A percentile compares a stretch with the other conserved stretches of the same genome.
phyloP scores from a whole-genome alignment of 331 rosid genomes.

The Erythrophleum ivorense region DNA sequence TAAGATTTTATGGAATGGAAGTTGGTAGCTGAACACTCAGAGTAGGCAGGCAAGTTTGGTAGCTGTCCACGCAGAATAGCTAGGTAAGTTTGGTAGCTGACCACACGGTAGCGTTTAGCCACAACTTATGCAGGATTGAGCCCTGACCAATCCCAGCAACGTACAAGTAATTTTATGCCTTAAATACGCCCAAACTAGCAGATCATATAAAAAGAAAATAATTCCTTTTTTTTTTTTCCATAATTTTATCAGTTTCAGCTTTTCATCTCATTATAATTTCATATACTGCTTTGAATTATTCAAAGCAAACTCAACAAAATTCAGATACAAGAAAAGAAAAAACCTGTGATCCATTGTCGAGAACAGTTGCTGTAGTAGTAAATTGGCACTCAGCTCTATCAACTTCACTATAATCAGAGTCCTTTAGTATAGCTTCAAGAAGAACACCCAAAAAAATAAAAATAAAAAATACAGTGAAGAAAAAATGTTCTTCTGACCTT shows the following conservation, averaged over 20 bases:
- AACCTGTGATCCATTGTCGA: slow-evolving; percentile 92
- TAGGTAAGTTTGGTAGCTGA: neutral
- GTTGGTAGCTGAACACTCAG: neutral
- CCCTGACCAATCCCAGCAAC: neutral
- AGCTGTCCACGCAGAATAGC: neutral
- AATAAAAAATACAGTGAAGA: slow-evolving; percentile 8
- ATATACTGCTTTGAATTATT: neutral
- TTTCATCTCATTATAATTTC: slow-evolving; percentile 2
- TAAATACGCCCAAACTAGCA: neutral
- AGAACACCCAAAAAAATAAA: neutral
- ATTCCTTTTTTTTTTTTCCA: neutral
- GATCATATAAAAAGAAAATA: neutral
- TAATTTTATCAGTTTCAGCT: slow-evolving; percentile 7
- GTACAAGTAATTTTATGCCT: neutral
- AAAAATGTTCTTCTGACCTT: slow-evolving; percentile 8
- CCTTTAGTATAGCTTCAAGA: slow-evolving; percentile 85
- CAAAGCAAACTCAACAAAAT: neutral
- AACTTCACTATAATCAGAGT: slow-evolving; percentile 82
- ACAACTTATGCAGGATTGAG: neutral
- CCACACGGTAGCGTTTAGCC: slow-evolving; percentile 2
- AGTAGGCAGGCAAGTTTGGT: neutral
- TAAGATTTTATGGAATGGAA: neutral
- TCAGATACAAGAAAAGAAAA: slow-evolving; percentile 27
- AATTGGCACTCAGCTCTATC: slow-evolving; percentile 97
- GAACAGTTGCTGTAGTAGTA: slow-evolving; percentile 78